Base-by-base conservation (phyloP, 1,284 basidiomycete species). In the Cystobasidium slooffiae region DNA sequence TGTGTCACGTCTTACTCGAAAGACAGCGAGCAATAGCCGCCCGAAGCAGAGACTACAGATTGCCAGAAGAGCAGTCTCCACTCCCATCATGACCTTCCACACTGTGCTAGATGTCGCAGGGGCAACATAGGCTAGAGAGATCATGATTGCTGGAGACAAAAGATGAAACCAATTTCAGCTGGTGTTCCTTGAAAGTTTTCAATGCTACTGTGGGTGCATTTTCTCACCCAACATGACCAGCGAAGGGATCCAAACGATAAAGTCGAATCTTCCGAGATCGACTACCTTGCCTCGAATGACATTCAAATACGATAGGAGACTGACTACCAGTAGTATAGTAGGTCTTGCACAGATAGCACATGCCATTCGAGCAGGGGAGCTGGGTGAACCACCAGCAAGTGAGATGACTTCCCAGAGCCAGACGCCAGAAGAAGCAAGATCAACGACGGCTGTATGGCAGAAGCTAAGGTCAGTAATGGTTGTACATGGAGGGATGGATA, bases 331-430 rank as follows among this genome's bases (percentile, higher is more conserved):
- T 10, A 75, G 68, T 31, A 75, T 63, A 24, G 74, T 75, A 7
- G 74, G 61, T 22, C 74, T 39, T 37, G 74, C 67, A 52, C 74
- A 75, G 37, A 75, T 67, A 9, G 67, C 66, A 47, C 69, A 65
- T 49, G 68, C 66, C 66, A 69, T 68, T 41, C 74, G 44, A n/a
- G 74, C 67, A 9, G 74, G 61, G 6, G 66, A 68, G 51, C 41
- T 58, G 49, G 56, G 22, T 14, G 58, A 56, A n/a, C 61, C 61
- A 62, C 47, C 39, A 22, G 66, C 59, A 22, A 75, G 49, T 9
- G 74, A 56, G 22, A 69, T 47, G 49, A 75, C 74, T 58, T 75
- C 74, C 74, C 74, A 75, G 14, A 75, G 58, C 65, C 65, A 68
- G 56, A 70, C 62, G 12, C 43, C 59, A 14, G 43, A 68, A 8